Percentiles rank a stretch among this genome's conserved stretches.
phyloP scores from a whole-genome alignment of 1,139 yeast species.

The Pichia sp. region DNA sequence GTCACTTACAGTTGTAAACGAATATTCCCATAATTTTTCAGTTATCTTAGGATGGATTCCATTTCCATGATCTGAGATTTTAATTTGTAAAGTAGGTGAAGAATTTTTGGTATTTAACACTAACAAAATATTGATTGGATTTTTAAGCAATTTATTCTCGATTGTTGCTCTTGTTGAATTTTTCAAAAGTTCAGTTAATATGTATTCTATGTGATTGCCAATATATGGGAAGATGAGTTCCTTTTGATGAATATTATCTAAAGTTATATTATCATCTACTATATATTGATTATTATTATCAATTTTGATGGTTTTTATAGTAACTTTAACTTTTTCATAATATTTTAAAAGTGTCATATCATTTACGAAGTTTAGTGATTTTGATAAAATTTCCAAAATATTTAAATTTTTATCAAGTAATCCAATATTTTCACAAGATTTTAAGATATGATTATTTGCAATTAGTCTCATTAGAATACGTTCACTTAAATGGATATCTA shows the following conservation, averaged over 20 bases:
- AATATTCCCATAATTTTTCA: conserved; percentile 70
- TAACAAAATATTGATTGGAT: conserved; percentile 65
- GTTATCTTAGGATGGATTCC: conserved; percentile 71
- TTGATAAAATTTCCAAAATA: conserved; percentile 52
- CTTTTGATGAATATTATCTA: conserved; percentile 4
- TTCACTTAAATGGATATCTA: conserved; percentile 75
- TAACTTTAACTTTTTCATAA: conserved; percentile 59
- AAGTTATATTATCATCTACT: background rate
- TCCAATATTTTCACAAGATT: conserved; percentile 53
- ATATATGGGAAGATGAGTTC: conserved; percentile 59
- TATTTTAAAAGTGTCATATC: conserved; percentile 79
- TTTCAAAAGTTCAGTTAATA: conserved; percentile 79
- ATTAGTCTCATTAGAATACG: conserved; percentile 79
- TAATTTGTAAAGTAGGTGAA: conserved; percentile 41
- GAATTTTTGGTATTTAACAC: conserved; percentile 32
- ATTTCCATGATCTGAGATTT: conserved; percentile 82
- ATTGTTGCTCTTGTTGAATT: conserved; percentile 83
- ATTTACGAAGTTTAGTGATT: conserved; percentile 68
- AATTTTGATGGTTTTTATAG: conserved; percentile 37
- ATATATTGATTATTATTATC: conserved; percentile 13
- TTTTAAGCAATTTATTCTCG: conserved; percentile 46
- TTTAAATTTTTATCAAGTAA: conserved; percentile 60
- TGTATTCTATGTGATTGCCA: conserved; percentile 80
- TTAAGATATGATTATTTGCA: conserved; percentile 74
- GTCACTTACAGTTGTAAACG: conserved; percentile 53